Evolutionary conservation across 2,329 filamentous ascomycete species (phyloP).

Genomic region (Scytalidium sp.): DNA sequence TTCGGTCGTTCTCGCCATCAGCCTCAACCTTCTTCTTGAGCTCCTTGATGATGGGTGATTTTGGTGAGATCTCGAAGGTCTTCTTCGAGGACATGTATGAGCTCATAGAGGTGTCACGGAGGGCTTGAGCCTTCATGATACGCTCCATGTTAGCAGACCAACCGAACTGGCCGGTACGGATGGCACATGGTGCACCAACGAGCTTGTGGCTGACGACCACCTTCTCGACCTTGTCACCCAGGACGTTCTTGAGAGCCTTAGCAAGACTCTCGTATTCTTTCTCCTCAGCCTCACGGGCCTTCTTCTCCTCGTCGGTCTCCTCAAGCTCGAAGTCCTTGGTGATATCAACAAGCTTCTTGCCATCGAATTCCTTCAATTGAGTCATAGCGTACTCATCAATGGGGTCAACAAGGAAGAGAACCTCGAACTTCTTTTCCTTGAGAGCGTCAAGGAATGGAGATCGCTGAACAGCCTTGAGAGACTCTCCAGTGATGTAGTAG

Average conservation of each 20-base stretch:
- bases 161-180: slow-evolving; percentile 99
- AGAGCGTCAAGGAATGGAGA: slow-evolving; percentile 98
- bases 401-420: slow-evolving; percentile 98
- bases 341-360: slow-evolving; percentile 99
- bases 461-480: slow-evolving; percentile 95
- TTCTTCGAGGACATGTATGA: slow-evolving; percentile 99
- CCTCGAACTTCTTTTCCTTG: slow-evolving; percentile 99
- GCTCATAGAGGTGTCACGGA: slow-evolving; percentile 99
- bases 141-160: slow-evolving; percentile 99
- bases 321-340: slow-evolving; percentile 99
- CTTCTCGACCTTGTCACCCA: slow-evolving; percentile 99
- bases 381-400: slow-evolving; percentile 53
- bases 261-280: slow-evolving; percentile 95
- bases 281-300: slow-evolving; percentile 89
- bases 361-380: slow-evolving; percentile 88
- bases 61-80: slow-evolving; percentile 99
- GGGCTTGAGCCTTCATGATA: slow-evolving; percentile 99
- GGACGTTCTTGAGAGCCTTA: slow-evolving; percentile 98
- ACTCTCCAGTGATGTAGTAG: slow-evolving; percentile 99
- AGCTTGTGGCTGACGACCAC: slow-evolving; percentile 99
- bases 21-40: slow-evolving; percentile 98
- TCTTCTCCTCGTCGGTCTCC: slow-evolving; percentile 99
- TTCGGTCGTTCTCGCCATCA: slow-evolving; percentile 97
- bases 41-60: slow-evolving; percentile 96
- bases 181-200: slow-evolving; percentile 88